Base-by-base conservation (phyloP, 2,329 filamentous ascomycete species). In the Paecilomyces variotii region DNA sequence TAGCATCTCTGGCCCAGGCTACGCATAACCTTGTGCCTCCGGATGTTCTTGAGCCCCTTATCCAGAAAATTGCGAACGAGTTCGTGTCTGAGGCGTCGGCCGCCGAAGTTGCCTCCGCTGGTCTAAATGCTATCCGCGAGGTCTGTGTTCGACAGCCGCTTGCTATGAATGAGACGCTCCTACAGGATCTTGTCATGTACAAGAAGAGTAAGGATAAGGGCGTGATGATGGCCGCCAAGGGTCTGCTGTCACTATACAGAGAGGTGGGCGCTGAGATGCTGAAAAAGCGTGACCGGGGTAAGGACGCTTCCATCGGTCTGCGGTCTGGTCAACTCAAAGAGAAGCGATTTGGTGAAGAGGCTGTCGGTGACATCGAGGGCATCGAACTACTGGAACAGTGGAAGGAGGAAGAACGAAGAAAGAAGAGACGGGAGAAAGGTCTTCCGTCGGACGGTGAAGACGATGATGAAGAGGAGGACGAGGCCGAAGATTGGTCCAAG, bases 161-260 rank as follows among this genome's bases (percentile, higher is more conserved):
- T n/a, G 92, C 92, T 4, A 97, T 99, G 89, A 91, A 86, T 56
- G 92, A 97, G 64, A 96, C 92, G 0, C 78, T 99, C n/a, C 78
- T 99, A 30, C 93, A 99, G 73, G 94, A 99, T 79, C 78, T 99
- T 56, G 91, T 97, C 9, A 89, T 94, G 79, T 97, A 99, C 76
- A 85, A 90, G 61, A 96, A 95, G 80, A 96, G 90, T 71, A 99
- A 99, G 72, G 94, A 99, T 71, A 99, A 97, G 79, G 92, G 93
- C 60, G 90, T 94, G n/a, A 92, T 96, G 84, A 97, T 99, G 94
- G 94, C 94, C 6, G 91, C 93, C 12, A 93, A 94, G 73, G 93
- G 94, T 63, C 79, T 99, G 5, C 80, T 99, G 50, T 91, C 90
- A 26, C 80, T 99, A 4, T 99, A 96, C 78, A 83, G 94, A 65